phyloP scores from a whole-genome alignment of 805 yeast species.

The Pichia cabralensis region DNA sequence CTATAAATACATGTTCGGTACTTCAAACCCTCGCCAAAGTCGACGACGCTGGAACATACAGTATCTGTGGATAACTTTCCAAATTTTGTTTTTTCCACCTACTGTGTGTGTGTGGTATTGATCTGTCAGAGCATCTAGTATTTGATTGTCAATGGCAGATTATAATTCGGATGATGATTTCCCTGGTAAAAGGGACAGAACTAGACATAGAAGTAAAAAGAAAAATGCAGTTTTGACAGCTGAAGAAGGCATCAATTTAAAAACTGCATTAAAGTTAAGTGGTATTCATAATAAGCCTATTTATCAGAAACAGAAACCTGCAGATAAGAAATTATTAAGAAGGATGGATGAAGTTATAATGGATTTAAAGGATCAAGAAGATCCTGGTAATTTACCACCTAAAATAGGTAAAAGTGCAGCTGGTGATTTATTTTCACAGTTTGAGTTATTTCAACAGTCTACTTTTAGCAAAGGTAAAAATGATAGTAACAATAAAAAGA shows the following conservation, averaged over 20 bases:
- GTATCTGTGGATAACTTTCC: no score
- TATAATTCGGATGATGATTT: constrained; percentile 5
- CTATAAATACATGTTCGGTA: no score
- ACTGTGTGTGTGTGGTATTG: no score
- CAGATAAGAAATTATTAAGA: constrained; percentile 3
- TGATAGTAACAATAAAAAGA: background rate
- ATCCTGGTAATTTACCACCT: constrained; percentile 3
- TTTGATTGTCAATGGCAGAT: no score
- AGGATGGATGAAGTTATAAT: constrained; percentile 3
- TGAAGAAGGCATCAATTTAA: constrained; percentile 1
- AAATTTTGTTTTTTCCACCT: no score
- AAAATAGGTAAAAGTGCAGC: background rate
- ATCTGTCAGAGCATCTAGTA: no score
- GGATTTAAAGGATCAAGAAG: constrained; percentile 2
- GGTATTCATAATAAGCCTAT: constrained; percentile 6
- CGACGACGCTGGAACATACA: no score
- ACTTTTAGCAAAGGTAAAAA: background rate
- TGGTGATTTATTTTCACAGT: constrained; percentile 1
- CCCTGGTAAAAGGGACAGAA: constrained; percentile 6
- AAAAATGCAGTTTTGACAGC: constrained; percentile 6
- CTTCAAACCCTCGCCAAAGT: no score
- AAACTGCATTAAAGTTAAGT: constrained; percentile 4
- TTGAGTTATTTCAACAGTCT: background rate
- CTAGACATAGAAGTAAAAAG: constrained; percentile 5
- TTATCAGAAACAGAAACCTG: background rate